These are phyloP conservation scores for Tricholoma terreum DNA, from an alignment of 768 basidiomycete species.

Conservation along the genomic window DNA sequence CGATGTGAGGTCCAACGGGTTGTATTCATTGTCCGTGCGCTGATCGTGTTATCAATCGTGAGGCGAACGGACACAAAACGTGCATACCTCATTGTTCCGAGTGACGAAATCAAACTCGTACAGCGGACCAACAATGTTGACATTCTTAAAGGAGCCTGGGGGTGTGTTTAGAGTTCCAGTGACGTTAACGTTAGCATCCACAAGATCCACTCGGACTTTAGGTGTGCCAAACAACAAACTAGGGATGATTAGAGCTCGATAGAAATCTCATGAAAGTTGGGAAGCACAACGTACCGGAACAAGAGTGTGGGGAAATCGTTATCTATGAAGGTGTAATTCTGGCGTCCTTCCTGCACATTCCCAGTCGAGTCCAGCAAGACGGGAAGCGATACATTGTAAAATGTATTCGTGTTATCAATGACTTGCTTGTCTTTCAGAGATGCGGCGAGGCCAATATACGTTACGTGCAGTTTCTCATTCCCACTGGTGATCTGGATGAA, in stretches of 20 bases:
- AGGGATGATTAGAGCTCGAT: background rate
- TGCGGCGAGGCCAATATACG: conserved; percentile 44
- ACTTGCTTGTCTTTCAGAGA: conserved; percentile 30
- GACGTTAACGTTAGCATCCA: background rate
- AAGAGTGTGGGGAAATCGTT: background rate
- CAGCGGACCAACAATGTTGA: conserved; percentile 45
- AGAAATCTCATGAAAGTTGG: background rate
- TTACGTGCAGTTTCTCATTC: conserved; percentile 36
- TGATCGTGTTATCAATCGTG: background rate
- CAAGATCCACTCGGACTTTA: background rate
- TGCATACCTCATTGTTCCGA: conserved; percentile 41
- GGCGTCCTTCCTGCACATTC: background rate
- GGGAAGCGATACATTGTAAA: background rate
- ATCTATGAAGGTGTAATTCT: background rate
- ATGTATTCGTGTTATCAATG: background rate
- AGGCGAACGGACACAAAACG: background rate
- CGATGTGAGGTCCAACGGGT: conserved; percentile 24
- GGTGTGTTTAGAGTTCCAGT: background rate
- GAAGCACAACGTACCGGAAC: background rate
- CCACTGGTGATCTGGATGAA: conserved; percentile 45
- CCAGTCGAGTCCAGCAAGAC: background rate
- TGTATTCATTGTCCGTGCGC: conserved; percentile 25
- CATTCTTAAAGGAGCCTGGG: conserved; percentile 7
- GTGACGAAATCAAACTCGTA: conserved; percentile 41
- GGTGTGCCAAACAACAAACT: conserved; percentile 1